Conservation (phyloP, 2,329 filamentous ascomycete species). For the Fusarium subglutinans region DNA sequence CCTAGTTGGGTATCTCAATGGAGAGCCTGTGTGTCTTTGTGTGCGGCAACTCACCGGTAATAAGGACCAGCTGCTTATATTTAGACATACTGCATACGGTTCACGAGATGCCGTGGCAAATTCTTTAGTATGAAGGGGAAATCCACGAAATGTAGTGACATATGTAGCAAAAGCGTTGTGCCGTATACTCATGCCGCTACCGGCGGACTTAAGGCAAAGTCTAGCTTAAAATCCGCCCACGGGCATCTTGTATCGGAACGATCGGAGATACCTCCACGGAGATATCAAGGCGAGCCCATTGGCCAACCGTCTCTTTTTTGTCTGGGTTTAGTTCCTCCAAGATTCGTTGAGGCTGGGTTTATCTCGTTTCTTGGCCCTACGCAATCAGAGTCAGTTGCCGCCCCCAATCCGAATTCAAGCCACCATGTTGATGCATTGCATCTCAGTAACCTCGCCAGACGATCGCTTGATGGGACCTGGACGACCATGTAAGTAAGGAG, state of each 20-base stretch:
- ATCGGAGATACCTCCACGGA: not conserved
- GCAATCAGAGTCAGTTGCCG: not conserved
- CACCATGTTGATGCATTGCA: not conserved
- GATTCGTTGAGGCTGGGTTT: accelerated
- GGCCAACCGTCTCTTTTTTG: accelerated
- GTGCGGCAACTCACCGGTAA: slow-evolving; percentile 7
- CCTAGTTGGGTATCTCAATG: slow-evolving; percentile 1
- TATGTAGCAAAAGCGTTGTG: not conserved
- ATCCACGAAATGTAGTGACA: too few species aligned
- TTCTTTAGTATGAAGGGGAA: too few species aligned
- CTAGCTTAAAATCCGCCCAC: not conserved
- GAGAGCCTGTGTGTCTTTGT: too few species aligned
- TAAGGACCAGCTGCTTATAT: slow-evolving; percentile 8
- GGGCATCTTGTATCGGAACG: not conserved
- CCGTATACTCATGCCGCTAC: not conserved
- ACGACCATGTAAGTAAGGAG: accelerated
- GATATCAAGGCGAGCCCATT: not conserved
- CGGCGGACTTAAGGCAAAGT: not conserved
- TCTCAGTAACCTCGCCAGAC: accelerated
- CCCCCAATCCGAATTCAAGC: accelerated
- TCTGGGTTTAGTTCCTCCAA: accelerated
- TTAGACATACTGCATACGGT: not conserved
- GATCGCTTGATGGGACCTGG: not conserved
- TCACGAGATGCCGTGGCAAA: accelerated
- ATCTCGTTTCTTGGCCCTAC: accelerated